Base-by-base conservation (phyloP, 176 grass and related monocot species). In the Bromus sterilis region DNA sequence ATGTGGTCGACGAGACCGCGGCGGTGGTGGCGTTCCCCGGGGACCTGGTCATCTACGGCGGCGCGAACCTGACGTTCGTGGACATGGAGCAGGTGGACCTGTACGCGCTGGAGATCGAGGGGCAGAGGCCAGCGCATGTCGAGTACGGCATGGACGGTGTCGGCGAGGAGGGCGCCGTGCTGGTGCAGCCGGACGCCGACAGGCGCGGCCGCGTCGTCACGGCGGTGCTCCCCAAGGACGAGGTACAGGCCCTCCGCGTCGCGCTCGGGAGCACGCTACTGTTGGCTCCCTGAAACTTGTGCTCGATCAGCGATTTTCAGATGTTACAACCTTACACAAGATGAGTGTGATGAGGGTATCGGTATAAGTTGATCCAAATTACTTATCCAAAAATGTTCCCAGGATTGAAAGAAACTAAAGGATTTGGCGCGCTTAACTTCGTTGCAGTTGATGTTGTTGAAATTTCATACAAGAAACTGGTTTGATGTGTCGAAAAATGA, bases 91-190 rank as follows among this genome's bases (percentile, higher is more conserved):
- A 81, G 62, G 65, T 88, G 61, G 77, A 89, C 18, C 48, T 91
- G 42, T 95, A 98, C 66, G 90, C 82, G 74, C 84, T 98, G 57
- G 88, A 87, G 69, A 70, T 98, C 46, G 91, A 82, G 82, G 95
- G 89, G 18, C 88, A 86, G 82, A 75, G 83, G 18, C 92, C 95
- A 9, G 77, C 77, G 21, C 88, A 89, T 42, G 92, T 93, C 29
- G 95, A 98, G 57, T 95, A 89, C 77, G 84, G 79, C 59, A 86
- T 98, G 46, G 89, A 93, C 66, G 93, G 92, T 24, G 86, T 97
- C 67, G 90, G 93, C 23, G 90, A 93, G 64, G 90, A 93, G 76
- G 95, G 95, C 44, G 81, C 88, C 8, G 83, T 93, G 28, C 80
- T 99, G 80, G 89, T 99, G 82, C 87, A 96, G 72, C 89, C 86